Base-by-base conservation (phyloP, 345 rosid species). In the Euphorbia pulcherrima region DNA sequence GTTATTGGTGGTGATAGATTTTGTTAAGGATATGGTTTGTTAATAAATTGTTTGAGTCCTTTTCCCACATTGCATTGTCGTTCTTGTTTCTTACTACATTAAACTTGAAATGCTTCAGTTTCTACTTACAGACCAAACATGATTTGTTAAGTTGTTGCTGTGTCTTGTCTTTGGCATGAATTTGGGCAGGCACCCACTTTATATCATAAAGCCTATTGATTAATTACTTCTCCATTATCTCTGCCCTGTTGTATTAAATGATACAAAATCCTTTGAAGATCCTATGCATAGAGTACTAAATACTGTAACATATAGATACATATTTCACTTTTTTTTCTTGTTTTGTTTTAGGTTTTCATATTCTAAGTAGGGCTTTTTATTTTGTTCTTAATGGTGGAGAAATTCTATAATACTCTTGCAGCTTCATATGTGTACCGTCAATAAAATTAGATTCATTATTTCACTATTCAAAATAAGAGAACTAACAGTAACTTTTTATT, bases 41-140 rank as follows among this genome's bases (percentile, higher is more conserved):
- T 7, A 44, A 44, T 44, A 12, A 44, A 44, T 44, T 44, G 17
- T 44, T 44, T 24, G 16, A 27, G 69, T 60, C 60, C 29, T 66
- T 56, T 61, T 67, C 68, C 68, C 65, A 64, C 28, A 29, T 61
- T 60, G 60, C 74, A 55, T 11, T 72, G 70, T 58, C 68, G 67
- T 65, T 30, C 41, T 18, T 33, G 8, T 11, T 28, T 33, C 63
- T 44, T 20, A 35, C 24, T 46, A 55, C 46, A 14, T 67, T 51
- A 60, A 44, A 29, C 40, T 64, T 70, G 68, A 33, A 48, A 47
- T 37, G 23, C 48, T 26, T 21, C 48, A 14, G 16, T 69, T 60
- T 47, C 67, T 35, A 72, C 47, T 51, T 41, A 41, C 40, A 29
- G 57, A 59, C 63, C 60, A 68, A 61, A 41, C 51, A 69, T 28